phyloP scores from a whole-genome alignment of 2,329 filamentous ascomycete genomes.

The Ophiostoma perfectum region DNA sequence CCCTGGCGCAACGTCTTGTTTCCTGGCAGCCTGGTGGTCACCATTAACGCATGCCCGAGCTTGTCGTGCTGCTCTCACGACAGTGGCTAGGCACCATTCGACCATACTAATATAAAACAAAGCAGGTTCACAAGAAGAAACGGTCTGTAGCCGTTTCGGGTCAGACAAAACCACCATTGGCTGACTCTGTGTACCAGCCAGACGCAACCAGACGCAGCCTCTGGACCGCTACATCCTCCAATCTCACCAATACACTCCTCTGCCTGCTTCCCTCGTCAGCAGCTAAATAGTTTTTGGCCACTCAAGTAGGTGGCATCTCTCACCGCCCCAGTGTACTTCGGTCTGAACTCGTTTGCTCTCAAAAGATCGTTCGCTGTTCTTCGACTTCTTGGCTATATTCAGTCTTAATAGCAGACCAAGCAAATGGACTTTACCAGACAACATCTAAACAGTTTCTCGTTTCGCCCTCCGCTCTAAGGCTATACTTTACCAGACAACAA shows the following conservation, averaged over 20 bases:
- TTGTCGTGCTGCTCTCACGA: no score
- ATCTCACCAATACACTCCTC: constrained; percentile 2
- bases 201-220: constrained; percentile 9
- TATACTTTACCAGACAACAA: not conserved
- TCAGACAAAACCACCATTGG: constrained; percentile 15
- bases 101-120: not conserved
- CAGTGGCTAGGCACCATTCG: no score
- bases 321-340: not conserved
- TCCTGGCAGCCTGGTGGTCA: no score
- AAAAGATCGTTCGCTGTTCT: not conserved
- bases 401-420: not conserved
- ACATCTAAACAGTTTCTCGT: constrained; percentile 18
- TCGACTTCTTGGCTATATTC: not conserved
- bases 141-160: constrained; percentile 11
- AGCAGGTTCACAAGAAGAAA: not conserved
- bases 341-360: not conserved
- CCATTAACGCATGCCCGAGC: no score
- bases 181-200: constrained; percentile 14
- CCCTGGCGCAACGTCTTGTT: no score
- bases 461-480: constrained; percentile 19
- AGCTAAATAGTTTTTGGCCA: not conserved
- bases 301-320: not conserved
- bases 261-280: not conserved
- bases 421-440: constrained; percentile 24
- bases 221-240: constrained; percentile 6